Conservation (phyloP, 1,284 basidiomycete genomes). For the Cystobasidium pallidum region DNA sequence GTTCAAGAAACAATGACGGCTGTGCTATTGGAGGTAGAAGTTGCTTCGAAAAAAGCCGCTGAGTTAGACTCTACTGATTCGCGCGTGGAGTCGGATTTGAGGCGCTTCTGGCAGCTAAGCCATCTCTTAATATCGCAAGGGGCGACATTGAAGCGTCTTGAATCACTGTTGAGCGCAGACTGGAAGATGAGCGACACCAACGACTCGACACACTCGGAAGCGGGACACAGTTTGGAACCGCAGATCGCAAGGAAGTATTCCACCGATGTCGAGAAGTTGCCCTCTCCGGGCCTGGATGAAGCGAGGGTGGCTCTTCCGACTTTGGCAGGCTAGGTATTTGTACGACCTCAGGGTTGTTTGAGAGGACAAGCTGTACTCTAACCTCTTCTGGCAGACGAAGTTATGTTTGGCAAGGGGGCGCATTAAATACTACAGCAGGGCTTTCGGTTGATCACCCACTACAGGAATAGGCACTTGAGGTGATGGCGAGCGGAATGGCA, state of each 20-base stretch:
- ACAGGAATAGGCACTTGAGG: too few relatives aligned
- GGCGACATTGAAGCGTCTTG: not conserved
- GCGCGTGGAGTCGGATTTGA: constrained; percentile 10
- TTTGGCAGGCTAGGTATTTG: not conserved
- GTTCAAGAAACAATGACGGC: constrained; percentile 1
- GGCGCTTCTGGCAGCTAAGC: constrained; percentile 36
- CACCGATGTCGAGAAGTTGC: not conserved
- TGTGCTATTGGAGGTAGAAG: constrained; percentile 3
- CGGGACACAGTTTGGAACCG: not conserved
- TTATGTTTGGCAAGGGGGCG: too few relatives aligned
- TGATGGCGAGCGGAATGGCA: too few relatives aligned
- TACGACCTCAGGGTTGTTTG: too few relatives aligned
- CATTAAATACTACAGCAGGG: too few relatives aligned
- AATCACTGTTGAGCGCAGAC: constrained; percentile 19
- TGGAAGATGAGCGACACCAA: not conserved
- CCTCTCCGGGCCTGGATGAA: not conserved
- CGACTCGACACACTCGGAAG: not conserved
- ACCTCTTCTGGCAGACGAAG: too few relatives aligned
- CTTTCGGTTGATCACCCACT: too few relatives aligned
- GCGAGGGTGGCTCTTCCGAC: not conserved
- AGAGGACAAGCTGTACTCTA: too few relatives aligned
- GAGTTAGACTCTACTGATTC: not conserved
- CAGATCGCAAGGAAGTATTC: not conserved
- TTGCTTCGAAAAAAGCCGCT: not conserved
- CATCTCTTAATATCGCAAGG: constrained; percentile 28